Base-by-base conservation (phyloP, 306 rosid genomes). In the Carpinus viminea region DNA sequence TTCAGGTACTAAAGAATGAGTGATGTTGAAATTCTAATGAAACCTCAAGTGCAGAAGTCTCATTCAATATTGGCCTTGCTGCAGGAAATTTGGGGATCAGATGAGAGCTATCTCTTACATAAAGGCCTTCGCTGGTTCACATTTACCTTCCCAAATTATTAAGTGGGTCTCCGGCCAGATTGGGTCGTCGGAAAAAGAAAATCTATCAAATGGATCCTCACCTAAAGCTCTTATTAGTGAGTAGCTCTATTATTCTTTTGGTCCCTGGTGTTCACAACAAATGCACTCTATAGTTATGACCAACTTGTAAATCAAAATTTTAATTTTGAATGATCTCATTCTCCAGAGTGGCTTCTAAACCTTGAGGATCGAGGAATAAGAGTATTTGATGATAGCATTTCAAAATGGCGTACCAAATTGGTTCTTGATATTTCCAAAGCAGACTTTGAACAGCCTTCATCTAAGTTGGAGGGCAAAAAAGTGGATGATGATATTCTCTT, bases 21-120 rank as follows among this genome's bases (percentile, higher is more conserved):
- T 20, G 56, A 20, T 70, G 69, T 59, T 70, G 11, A 45, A 13
- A 74, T 73, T 81, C 45, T 48, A 12, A 51, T 16, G 61, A 48
- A 76, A 47, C 41, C 72, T 61, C 73, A 38, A 59, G 21, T 16
- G n/a, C 31, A 56, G 81, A 83, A 41, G 43, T 78, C 54, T 75
- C 24, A 79, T 50, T 56, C 12, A n/a, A 6, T 55, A 61, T 74
- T 70, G 73, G 46, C 68, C 46, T 77, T 77, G 76, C 43, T 83
- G 55, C 71, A 94, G 96, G 87, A 87, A 68, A n/a, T 76, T 65
- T 59, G 93, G 89, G 74, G 96, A 94, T 89, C 96, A 85, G 76
- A 90, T 52, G 76, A 90, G 90, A 84, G 85, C 88, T 54, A 41
- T 86, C 82, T 85, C 94, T 62, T 90, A 86, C 74, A 56, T 45